Base-by-base conservation (phyloP, 2,329 filamentous ascomycete species). In the Zasmidium citrigriseum region DNA sequence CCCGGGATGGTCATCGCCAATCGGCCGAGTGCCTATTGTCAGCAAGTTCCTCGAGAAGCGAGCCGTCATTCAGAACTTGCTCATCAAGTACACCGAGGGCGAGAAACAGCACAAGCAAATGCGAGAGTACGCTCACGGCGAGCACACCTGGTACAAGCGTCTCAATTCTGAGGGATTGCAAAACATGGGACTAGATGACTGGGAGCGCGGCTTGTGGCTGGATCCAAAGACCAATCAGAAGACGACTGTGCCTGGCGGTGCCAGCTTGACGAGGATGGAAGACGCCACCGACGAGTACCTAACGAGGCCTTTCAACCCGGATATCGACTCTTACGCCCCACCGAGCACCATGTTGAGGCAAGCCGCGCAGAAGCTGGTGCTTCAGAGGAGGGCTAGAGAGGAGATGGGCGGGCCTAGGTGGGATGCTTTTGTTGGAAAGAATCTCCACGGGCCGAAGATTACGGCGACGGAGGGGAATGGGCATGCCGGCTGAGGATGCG, bases 51-150 rank as follows among this genome's bases (percentile, higher is more conserved):
- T 78, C 10, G 78, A 82, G 56, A 81, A 80, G 65, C 73, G 78
- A 27, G 78, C 78, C 4, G 78, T 82, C 1, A 74, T 81, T 61
- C 78, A 78, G 47, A 80, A 81, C 51, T 65, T 82, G 21, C 65
- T 82, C 52, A 79, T 82, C 71, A 81, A 81, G 58, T 82, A 81
- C 66, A 82, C 79, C 4, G 78, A 81, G 63, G 78, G 79, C 34
- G 79, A 82, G 61, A 73, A 77, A 46, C 72, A 77, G 55, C 79
- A 82, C 61, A 72, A 77, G 41, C 75, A 74, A 54, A 80, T 80
- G 77, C 70, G 77, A 10, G 72, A 75, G 22, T 75, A 78, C 23
- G 78, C 78, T 1, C 73, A 72, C 38, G 79, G 79, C 45, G 77
- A 82, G 63, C 71, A 80, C 57, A 76, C 76, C 1, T 82, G 78